Percentiles rank a stretch among this genome's conserved stretches.
Evolutionary conservation across 345 rosid genomes (phyloP).

Genomic region (Orychophragmus violaceus): DNA sequence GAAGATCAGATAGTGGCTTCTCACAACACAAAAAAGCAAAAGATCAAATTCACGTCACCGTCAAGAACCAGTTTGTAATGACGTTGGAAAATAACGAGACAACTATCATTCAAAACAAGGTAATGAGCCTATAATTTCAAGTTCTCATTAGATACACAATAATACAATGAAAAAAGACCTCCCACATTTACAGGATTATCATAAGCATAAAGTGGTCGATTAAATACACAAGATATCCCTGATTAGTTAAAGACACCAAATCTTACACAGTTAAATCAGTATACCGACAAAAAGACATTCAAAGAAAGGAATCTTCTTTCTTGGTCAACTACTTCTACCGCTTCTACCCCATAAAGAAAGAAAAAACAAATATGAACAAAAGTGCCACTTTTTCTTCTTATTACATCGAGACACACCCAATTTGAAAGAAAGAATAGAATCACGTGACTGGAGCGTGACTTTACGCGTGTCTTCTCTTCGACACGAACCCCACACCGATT

Average conservation of each 20-base stretch:
- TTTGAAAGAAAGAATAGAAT: conserved; percentile 16
- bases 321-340: conserved; percentile 21
- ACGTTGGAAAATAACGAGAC: neutral
- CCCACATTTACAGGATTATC: neutral
- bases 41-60: neutral
- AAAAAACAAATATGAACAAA: conserved; percentile 14
- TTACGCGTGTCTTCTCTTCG: conserved; percentile 13
- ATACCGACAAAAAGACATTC: neutral
- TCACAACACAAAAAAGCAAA: neutral
- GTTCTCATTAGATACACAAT: neutral
- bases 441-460: conserved; percentile 33
- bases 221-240: neutral
- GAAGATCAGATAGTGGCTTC: neutral
- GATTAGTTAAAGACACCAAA: neutral
- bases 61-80: neutral
- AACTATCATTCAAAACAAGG: neutral
- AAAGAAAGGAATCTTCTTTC: neutral
- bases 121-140: too few species aligned
- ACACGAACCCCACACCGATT: conserved; percentile 16
- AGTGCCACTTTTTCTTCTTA: conserved; percentile 13
- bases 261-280: neutral
- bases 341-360: too few species aligned
- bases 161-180: neutral
- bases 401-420: conserved; percentile 21
- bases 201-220: neutral